Conservation (phyloP, 108 stramenopile species). For the Pseudonitzschia multistriata region DNA sequence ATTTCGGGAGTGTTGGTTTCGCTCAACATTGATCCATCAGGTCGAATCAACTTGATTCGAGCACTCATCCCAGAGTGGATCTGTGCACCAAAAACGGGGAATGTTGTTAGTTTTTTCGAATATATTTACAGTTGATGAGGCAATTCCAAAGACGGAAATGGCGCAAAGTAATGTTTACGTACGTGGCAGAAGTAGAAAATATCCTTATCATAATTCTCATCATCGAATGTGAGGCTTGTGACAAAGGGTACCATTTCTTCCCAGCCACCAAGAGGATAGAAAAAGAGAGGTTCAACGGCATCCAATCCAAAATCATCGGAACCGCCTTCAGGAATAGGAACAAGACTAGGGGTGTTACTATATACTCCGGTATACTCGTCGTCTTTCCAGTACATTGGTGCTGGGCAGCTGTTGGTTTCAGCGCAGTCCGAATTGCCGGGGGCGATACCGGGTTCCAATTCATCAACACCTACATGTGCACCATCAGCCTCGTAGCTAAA, state of each 20-base stretch:
- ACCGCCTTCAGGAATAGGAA: neutral
- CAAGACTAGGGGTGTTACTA: conserved; percentile 35
- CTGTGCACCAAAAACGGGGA: conserved; percentile 9
- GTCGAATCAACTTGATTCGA: conserved; percentile 66
- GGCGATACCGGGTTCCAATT: conserved; percentile 75
- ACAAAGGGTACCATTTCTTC: conserved; percentile 51
- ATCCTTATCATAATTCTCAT: conserved; percentile 52
- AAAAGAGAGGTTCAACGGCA: conserved; percentile 81
- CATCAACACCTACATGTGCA: conserved; percentile 76
- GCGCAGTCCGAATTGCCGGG: conserved; percentile 42
- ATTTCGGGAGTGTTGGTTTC: conserved; percentile 38
- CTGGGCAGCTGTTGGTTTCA: conserved; percentile 50
- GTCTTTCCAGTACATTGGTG: conserved; percentile 81
- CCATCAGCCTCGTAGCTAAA: conserved; percentile 90
- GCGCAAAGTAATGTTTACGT: conserved; percentile 17
- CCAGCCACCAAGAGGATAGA: conserved; percentile 75
- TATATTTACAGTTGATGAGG: neutral
- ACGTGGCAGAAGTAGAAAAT: conserved; percentile 94
- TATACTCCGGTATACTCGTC: conserved; percentile 57
- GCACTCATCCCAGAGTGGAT: conserved; percentile 73
- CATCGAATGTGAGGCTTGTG: conserved; percentile 57
- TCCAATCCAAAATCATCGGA: conserved; percentile 79
- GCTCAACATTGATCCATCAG: conserved; percentile 29
- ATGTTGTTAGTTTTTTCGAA: neutral
- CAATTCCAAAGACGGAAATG: neutral